These are phyloP conservation scores for Cylindrodendrum hubeiense DNA, from an alignment of 2,329 filamentous ascomycete genomes.

Conservation along the genomic window DNA sequence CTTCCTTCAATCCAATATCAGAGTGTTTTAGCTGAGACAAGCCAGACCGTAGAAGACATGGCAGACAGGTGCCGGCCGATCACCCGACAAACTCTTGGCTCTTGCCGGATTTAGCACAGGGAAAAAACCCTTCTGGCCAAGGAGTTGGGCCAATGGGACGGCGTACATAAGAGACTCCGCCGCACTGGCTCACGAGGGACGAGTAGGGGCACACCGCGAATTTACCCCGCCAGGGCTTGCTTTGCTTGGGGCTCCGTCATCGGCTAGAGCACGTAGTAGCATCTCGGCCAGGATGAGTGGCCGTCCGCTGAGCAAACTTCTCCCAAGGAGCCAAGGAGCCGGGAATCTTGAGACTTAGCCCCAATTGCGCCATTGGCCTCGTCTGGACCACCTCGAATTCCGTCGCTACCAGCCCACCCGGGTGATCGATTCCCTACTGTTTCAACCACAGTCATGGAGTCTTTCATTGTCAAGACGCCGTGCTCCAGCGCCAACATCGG, in stretches of 20 bases:
- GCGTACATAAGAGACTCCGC: background rate
- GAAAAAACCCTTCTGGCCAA: background rate
- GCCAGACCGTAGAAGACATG: background rate
- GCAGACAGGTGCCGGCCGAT: constrained; percentile 10
- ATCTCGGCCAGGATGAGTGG: constrained; percentile 8
- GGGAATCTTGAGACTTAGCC: constrained; percentile 17
- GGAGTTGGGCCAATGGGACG: background rate
- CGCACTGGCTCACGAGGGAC: background rate
- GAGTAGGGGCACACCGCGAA: constrained; percentile 6
- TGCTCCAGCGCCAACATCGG: constrained; percentile 98
- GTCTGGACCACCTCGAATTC: background rate
- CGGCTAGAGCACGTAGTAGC: constrained; percentile 14
- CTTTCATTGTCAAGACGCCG: constrained; percentile 82
- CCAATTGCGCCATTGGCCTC: constrained; percentile 34
- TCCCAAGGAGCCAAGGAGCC: constrained; percentile 7
- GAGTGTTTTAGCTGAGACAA: background rate
- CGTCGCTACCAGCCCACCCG: constrained; percentile 4
- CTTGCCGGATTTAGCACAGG: constrained; percentile 21
- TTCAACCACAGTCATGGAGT: constrained; percentile 61
- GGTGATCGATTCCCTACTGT: constrained; percentile 37
- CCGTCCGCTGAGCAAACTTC: constrained; percentile 8
- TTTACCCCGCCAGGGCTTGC: constrained; percentile 14
- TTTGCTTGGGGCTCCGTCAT: constrained; percentile 27
- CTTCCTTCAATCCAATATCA: background rate
- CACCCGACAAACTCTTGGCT: constrained; percentile 24